Evolutionary conservation across 257 asterid species (phyloP).

Genomic region (Forsythia suspensa): DNA sequence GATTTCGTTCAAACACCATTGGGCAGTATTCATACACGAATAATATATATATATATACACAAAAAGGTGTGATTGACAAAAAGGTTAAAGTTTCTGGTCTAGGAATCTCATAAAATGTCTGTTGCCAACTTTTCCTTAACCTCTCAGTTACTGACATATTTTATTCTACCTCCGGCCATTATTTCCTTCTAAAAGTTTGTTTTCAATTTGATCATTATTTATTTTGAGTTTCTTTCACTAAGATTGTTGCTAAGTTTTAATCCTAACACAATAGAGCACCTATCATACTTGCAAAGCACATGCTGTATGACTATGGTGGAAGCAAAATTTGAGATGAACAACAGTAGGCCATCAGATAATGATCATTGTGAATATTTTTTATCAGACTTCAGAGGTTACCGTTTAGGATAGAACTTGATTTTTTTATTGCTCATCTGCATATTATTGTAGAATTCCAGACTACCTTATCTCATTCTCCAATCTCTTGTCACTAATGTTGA

Average conservation of each 20-base stretch:
- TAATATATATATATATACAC: neutral
- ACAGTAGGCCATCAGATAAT: slow-evolving; percentile 2
- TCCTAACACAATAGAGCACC: slow-evolving; percentile 2
- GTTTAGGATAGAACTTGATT: neutral
- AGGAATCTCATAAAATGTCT: neutral
- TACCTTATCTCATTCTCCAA: neutral
- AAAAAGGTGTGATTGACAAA: neutral
- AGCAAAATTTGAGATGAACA: slow-evolving; percentile 1
- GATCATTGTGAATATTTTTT: neutral
- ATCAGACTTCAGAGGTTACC: neutral
- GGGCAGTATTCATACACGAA: neutral
- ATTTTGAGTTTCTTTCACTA: slow-evolving; percentile 2
- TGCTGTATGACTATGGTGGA: neutral
- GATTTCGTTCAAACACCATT: neutral
- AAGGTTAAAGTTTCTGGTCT: neutral
- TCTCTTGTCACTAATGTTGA: too few species aligned
- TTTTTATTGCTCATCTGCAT: neutral
- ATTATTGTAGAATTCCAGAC: neutral
- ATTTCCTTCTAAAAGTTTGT: neutral
- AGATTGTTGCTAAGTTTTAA: neutral
- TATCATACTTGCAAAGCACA: neutral
- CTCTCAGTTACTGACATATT: neutral
- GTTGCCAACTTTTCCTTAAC: neutral
- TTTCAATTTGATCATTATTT: neutral
- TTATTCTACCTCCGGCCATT: neutral